Evolutionary conservation across 2,329 filamentous ascomycete species (phyloP).

Genomic region (Teratosphaeria nubilosa): DNA sequence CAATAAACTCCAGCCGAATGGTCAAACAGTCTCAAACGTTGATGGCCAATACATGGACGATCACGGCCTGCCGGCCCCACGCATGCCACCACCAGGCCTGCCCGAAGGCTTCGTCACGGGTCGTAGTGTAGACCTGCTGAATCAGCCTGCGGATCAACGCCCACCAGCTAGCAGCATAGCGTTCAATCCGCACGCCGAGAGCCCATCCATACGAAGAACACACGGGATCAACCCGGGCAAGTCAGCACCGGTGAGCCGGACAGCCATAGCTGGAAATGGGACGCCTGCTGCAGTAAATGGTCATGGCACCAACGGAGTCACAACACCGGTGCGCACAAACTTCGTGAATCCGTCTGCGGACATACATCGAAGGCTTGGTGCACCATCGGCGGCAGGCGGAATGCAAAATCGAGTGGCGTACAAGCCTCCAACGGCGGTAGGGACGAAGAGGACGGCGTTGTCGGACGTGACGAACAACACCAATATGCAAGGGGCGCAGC

Average conservation of each 20-base stretch:
- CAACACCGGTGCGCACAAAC: constrained; percentile 25
- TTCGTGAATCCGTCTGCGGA: constrained; percentile 41
- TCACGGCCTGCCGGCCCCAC: constrained; percentile 13
- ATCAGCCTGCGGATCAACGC: constrained; percentile 23
- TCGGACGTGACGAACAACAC: constrained; percentile 36
- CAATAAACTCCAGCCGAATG: constrained; percentile 15
- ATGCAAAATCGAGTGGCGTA: constrained; percentile 36
- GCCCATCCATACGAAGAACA: constrained; percentile 78
- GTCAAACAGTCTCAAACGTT: constrained; percentile 4
- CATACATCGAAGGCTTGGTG: constrained; percentile 37
- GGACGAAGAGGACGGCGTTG: constrained; percentile 28
- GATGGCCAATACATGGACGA: constrained; percentile 6
- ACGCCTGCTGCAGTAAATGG: constrained; percentile 1
- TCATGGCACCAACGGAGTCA: constrained; percentile 9
- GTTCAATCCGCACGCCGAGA: constrained; percentile 41
- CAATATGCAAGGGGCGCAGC: constrained; percentile 6
- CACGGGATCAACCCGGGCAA: constrained; percentile 73
- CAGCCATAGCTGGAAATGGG: constrained; percentile 5
- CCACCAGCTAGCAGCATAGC: constrained; percentile 20
- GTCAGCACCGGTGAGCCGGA: constrained; percentile 60
- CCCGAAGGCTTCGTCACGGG: constrained; percentile 38
- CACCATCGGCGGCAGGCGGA: constrained; percentile 30
- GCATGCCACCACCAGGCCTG: constrained; percentile 20
- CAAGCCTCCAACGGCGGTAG: constrained; percentile 31
- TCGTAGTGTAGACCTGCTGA: constrained; percentile 33